Percentiles rank a stretch among this genome's conserved stretches.
Conservation (phyloP, 164 flowering plant genomes). For the Tetrastigma voinierianum region DNA sequence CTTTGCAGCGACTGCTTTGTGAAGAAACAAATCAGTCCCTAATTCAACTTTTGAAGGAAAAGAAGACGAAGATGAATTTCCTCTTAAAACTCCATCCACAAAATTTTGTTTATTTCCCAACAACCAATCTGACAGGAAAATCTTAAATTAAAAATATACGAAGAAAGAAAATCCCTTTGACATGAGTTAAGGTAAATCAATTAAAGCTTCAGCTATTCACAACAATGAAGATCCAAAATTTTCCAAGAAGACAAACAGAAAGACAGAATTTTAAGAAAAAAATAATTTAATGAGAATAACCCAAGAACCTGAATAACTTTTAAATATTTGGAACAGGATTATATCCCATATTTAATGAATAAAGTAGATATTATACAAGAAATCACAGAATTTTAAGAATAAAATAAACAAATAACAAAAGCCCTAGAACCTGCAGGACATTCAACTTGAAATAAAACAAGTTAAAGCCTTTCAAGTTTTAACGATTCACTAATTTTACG, state of each 20-base stretch:
- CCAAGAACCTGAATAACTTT: too few relatives aligned
- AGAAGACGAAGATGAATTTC: conserved; percentile 46
- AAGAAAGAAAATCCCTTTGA: too few relatives aligned
- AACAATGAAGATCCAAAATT: too few relatives aligned
- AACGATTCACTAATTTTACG: too few relatives aligned
- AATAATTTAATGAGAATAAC: too few relatives aligned
- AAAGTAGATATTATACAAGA: conserved; percentile 2
- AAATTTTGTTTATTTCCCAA: conserved; percentile 1
- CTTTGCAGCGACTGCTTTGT: conserved; percentile 37
- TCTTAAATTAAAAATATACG: too few relatives aligned
- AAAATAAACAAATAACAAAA: background rate
- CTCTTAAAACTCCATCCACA: conserved; percentile 57
- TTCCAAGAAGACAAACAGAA: too few relatives aligned
- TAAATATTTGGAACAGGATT: too few relatives aligned
- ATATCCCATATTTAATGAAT: too few relatives aligned
- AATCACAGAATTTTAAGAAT: conserved; percentile 1
- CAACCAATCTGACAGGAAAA: background rate
- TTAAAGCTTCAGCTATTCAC: too few relatives aligned
- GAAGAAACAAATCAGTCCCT: background rate
- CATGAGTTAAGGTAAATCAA: too few relatives aligned
- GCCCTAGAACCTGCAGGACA: conserved; percentile 64
- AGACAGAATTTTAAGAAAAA: too few relatives aligned
- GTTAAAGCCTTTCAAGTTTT: conserved; percentile 35
- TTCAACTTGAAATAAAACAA: conserved; percentile 55
- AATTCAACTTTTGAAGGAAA: background rate